phyloP scores from a whole-genome alignment of 78 protist species.

The Dictyostelium firmibasis region DNA sequence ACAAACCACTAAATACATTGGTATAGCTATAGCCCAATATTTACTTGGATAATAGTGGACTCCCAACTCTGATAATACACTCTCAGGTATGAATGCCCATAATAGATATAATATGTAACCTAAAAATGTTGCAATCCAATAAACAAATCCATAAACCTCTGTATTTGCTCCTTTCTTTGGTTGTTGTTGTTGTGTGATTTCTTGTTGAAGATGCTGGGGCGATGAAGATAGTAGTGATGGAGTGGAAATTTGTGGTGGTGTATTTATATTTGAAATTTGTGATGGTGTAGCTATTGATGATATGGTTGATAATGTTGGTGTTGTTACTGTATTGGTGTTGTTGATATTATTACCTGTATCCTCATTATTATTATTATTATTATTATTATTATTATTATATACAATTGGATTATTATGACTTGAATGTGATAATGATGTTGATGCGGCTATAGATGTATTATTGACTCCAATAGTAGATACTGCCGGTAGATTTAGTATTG shows the following conservation, averaged over 20 bases:
- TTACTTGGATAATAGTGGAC: constrained; percentile 69
- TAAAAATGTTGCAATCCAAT: constrained; percentile 75
- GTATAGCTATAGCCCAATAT: constrained; percentile 78
- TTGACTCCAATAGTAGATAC: no score
- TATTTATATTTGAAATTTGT: neutral
- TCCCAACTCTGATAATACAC: constrained; percentile 25
- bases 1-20: constrained; percentile 56
- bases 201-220: constrained; percentile 7
- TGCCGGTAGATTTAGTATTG: neutral
- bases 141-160: constrained; percentile 80
- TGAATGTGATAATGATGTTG: neutral
- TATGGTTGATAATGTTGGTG: neutral
- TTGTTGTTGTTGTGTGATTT: neutral
- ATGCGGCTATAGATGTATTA: no score
- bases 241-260: constrained; percentile 6
- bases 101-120: constrained; percentile 53
- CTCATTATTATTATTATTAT: no score
- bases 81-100: constrained; percentile 81
- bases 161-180: constrained; percentile 54
- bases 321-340: neutral
- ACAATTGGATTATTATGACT: neutral
- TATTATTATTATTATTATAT: neutral
- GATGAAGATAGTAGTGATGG: neutral
- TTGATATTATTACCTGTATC: neutral
- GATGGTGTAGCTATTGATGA: constrained; percentile 24